A percentile compares a stretch with the other conserved stretches of the same genome.
Conservation (phyloP, 331 rosid species). For the Malus hybrid region DNA sequence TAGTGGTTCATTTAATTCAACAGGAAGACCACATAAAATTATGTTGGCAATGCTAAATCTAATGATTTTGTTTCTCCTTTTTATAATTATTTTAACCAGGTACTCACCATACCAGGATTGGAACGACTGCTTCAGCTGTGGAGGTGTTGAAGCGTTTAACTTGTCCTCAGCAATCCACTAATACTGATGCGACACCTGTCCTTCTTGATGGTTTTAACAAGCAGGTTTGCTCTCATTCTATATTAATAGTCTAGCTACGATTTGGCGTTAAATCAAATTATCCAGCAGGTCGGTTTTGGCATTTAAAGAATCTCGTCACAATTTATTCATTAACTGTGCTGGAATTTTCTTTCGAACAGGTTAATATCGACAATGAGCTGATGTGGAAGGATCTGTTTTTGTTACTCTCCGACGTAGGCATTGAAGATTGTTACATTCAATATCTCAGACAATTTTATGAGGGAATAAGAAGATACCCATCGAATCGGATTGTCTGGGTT, state of each 20-base stretch:
- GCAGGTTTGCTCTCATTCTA: conserved; percentile 10
- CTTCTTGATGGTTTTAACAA: conserved; percentile 23
- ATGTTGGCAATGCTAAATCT: too few relatives aligned
- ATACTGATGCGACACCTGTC: conserved; percentile 15
- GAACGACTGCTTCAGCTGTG: conserved; percentile 10
- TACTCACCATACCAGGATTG: too few relatives aligned
- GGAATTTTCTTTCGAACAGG: conserved; percentile 12
- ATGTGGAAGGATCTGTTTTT: conserved; percentile 35
- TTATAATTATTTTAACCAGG: too few relatives aligned
- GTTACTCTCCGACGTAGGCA: conserved; percentile 36
- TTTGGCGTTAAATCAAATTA: too few relatives aligned
- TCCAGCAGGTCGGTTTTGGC: too few relatives aligned
- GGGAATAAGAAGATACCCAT: background rate
- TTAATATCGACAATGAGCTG: conserved; percentile 21
- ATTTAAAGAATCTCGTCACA: background rate
- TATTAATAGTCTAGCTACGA: too few relatives aligned
- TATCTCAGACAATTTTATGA: conserved; percentile 27
- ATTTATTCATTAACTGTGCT: background rate
- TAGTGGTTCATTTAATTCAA: too few relatives aligned
- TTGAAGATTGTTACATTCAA: conserved; percentile 26
- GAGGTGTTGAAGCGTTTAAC: conserved; percentile 24
- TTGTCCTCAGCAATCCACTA: background rate
- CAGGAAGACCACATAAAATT: too few relatives aligned
- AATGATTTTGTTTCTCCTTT: too few relatives aligned
- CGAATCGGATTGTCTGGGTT: conserved; percentile 52